phyloP scores from a whole-genome alignment of 2,329 filamentous ascomycete species.

The Taxawa tesnikishii region DNA sequence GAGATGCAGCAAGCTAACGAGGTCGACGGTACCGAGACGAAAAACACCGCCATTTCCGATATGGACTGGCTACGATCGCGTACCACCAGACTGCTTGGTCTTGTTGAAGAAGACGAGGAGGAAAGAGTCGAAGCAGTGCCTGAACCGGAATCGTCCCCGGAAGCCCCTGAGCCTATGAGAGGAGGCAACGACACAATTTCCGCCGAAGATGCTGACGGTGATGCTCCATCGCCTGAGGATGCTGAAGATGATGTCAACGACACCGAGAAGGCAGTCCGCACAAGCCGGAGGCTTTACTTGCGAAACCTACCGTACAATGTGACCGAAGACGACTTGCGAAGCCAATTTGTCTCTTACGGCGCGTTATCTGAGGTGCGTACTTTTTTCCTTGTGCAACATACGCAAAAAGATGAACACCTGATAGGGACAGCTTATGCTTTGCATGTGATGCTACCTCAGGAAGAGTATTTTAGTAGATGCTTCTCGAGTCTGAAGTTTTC shows the following conservation, averaged over 20 bases:
- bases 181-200: constrained; percentile 1
- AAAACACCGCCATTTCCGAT: constrained; percentile 47
- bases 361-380: constrained; percentile 73
- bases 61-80: constrained; percentile 85
- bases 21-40: constrained; percentile 13
- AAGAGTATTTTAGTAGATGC: constrained; percentile 99
- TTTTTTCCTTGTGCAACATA: constrained; percentile 12
- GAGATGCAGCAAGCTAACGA: constrained; percentile 6
- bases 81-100: constrained; percentile 74
- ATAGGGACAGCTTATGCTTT: constrained; percentile 99
- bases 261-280: constrained; percentile 41
- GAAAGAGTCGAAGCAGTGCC: constrained; percentile 9
- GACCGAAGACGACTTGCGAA: constrained; percentile 63
- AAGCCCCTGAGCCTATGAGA: constrained; percentile 8
- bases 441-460: constrained; percentile 82
- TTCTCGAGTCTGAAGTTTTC: constrained; percentile 71
- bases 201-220: constrained; percentile 2
- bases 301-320: constrained; percentile 77
- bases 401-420: constrained; percentile 77
- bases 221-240: constrained; percentile 13
- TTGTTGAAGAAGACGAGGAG: constrained; percentile 61
- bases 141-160: constrained; percentile 8
- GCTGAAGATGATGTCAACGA: constrained; percentile 24
- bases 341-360: constrained; percentile 61
- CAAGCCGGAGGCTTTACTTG: constrained; percentile 71